Base-by-base conservation (phyloP, 768 basidiomycete species). In the Omphalotus guepiniiformis region DNA sequence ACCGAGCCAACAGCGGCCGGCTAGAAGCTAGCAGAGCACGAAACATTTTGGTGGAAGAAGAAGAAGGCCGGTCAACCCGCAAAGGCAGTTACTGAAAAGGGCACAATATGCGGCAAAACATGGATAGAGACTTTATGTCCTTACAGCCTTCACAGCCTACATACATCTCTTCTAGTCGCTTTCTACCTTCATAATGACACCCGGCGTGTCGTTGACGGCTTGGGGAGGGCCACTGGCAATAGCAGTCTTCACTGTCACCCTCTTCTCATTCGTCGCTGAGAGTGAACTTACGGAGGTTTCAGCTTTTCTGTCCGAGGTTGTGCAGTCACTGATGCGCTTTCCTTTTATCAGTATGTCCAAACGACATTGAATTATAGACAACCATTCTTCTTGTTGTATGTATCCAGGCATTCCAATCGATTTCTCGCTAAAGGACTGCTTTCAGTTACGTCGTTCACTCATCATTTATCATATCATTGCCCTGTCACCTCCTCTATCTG, bases 371-470 rank as follows among this genome's bases (percentile, higher is more conserved):
- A 72, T 27, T 99, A 88, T 67, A 75, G 82, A 43, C 89, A 96
- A 50, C 90, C 95, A 0, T 95, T 83, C 73, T 86, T 97, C 58
- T 71, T 91, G 52, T 90, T 93, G 90, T 90, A 57, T 52, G 87
- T 61, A 36, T 7, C 9, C 19, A 13, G 30, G n/a, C 12, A n/a
- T 36, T 3, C 19, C 40, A 12, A 11, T n/a, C 5, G 30, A 49
- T 51, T 36, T 44, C 49, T 50, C 21, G 18, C 39, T 48, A 26
- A 42, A 27, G 13, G 2, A 32, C 38, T 19, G 48, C 29, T 19
- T 27, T 13, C 58, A 93, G 92, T 64, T 96, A 88, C 65, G 62
- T 93, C 46, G 92, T 93, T 3, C 95, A 98, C 63, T 86, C 89
- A 2, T 73, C 78, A 1, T 88, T 97, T 63, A 58, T 72, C 15